phyloP scores from a whole-genome alignment of 495 filamentous ascomycete genomes.

The Xylaria castorea region DNA sequence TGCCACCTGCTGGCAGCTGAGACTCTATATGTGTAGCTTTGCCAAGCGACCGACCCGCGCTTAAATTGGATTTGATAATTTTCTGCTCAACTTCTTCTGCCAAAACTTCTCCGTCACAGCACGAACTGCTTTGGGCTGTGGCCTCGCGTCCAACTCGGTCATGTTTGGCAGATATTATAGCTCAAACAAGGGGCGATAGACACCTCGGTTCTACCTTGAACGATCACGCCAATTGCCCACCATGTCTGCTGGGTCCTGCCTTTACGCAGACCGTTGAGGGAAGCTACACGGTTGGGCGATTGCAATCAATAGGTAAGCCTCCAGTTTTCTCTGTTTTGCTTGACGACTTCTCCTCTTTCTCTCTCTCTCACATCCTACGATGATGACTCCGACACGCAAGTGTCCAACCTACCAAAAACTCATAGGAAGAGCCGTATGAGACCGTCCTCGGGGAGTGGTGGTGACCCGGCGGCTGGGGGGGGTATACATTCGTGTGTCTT shows the following conservation, averaged over 20 bases:
- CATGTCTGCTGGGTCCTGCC: background rate
- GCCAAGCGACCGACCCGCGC: background rate
- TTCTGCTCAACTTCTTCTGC: background rate
- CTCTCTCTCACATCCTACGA: conserved; percentile 34
- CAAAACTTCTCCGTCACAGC: background rate
- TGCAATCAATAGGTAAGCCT: conserved; percentile 8
- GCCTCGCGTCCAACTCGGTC: background rate
- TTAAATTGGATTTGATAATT: conserved; percentile 10
- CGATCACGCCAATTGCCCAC: background rate
- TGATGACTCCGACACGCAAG: conserved; percentile 58
- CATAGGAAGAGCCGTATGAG: conserved; percentile 63
- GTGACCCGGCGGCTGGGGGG: background rate
- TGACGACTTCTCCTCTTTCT: conserved; percentile 29
- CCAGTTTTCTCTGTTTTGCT: conserved; percentile 27
- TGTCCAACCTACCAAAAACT: conserved; percentile 52
- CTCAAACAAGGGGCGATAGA: background rate
- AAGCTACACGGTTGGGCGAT: background rate
- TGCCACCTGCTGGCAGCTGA: conserved; percentile 15
- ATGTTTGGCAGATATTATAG: background rate
- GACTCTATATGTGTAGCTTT: background rate
- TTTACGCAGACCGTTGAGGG: background rate
- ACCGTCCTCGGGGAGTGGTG: conserved; percentile 38
- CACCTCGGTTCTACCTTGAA: background rate
- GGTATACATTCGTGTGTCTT: too few relatives aligned
- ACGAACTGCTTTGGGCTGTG: background rate